phyloP scores from a whole-genome alignment of 495 filamentous ascomycete species.

The Mycothermus thermophilus region DNA sequence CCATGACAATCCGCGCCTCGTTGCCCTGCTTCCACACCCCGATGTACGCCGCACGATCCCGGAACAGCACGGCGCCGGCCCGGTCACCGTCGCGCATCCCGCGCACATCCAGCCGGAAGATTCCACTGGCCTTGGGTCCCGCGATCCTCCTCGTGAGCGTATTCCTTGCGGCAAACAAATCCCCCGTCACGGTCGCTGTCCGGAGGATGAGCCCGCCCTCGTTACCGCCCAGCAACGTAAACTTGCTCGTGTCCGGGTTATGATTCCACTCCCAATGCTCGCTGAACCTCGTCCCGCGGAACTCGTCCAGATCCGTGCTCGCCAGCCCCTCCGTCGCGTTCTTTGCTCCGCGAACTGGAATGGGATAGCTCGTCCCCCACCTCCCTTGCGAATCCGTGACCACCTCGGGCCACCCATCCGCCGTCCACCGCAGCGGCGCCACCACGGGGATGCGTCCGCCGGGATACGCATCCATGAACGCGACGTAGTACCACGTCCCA shows the following conservation, averaged over 20 bases:
- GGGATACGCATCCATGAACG: conserved; percentile 42
- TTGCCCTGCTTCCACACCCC: conserved; percentile 23
- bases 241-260: conserved; percentile 37
- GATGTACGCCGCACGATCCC: conserved; percentile 39
- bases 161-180: conserved; percentile 40
- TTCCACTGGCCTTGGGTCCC: conserved; percentile 33
- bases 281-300: conserved; percentile 23
- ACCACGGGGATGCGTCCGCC: conserved; percentile 44
- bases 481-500: conserved; percentile 45
- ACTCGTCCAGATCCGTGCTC: conserved; percentile 27
- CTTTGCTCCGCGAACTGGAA: conserved; percentile 30
- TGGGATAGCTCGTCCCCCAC: conserved; percentile 33
- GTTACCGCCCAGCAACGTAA: conserved; percentile 1
- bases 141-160: conserved; percentile 42
- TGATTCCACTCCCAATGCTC: conserved; percentile 50
- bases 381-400: conserved; percentile 22
- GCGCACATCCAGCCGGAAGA: conserved; percentile 32
- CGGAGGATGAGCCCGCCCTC: conserved; percentile 26
- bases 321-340: conserved; percentile 9
- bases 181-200: conserved; percentile 38
- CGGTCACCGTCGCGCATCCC: conserved; percentile 39
- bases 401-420: conserved; percentile 36
- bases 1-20: conserved; percentile 14
- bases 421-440: conserved; percentile 37
- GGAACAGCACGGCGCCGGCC: conserved; percentile 36